A percentile compares a stretch with the other conserved stretches of the same genome.
phyloP scores from a whole-genome alignment of 805 yeast genomes.

The Candida tammaniensis region DNA sequence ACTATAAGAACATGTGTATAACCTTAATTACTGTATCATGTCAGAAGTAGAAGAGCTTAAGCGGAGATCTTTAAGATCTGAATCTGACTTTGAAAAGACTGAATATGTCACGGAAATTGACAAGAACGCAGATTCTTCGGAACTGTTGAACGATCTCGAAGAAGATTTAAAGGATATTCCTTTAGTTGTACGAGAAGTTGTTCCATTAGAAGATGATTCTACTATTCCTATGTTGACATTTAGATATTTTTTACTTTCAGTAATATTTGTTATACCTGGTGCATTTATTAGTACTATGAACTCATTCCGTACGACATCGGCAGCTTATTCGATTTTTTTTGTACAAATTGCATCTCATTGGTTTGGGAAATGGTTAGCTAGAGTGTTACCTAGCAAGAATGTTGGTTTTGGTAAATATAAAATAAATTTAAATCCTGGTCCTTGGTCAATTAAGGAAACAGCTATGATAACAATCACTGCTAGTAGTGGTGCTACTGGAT shows the following conservation, averaged over 20 bases:
- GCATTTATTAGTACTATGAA: conserved; percentile 37
- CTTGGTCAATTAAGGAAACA: conserved; percentile 50
- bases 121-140: neutral
- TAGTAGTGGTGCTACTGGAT: conserved; percentile 48
- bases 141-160: conserved; percentile 7
- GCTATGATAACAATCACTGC: conserved; percentile 48
- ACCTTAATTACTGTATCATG: too few species aligned
- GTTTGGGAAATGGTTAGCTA: conserved; percentile 42
- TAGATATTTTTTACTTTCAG: conserved; percentile 25
- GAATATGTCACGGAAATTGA: neutral
- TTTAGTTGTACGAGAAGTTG: conserved; percentile 27
- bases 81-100: too few species aligned
- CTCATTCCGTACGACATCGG: conserved; percentile 38
- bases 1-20: too few species aligned
- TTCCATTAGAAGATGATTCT: conserved; percentile 31
- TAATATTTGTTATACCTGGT: conserved; percentile 32
- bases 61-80: too few species aligned
- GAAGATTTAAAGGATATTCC: conserved; percentile 23
- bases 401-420: conserved; percentile 15
- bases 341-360: conserved; percentile 46
- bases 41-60: too few species aligned
- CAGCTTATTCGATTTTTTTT: conserved; percentile 46
- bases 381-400: conserved; percentile 30
- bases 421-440: conserved; percentile 46
- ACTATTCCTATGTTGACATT: conserved; percentile 30